Base-by-base conservation (phyloP, 2,329 filamentous ascomycete genomes). In the Pseudomassariella vexata region DNA sequence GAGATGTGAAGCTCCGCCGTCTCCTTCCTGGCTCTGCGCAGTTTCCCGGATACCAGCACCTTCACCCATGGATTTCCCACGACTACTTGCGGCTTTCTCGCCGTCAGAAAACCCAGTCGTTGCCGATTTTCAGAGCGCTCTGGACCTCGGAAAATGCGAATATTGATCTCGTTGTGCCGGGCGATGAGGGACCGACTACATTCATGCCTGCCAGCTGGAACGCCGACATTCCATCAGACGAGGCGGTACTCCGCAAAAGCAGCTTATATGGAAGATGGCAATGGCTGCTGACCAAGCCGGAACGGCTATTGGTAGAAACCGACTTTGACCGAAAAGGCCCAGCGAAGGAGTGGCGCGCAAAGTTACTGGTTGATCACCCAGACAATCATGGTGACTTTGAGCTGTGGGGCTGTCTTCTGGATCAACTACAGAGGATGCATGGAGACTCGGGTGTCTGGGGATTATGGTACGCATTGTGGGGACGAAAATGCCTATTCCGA, bases 381-480 rank as follows among this genome's bases (percentile, higher is more conserved):
- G 41, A 45, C 12, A 41, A 53, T 17, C 38, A 32, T n/a, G 43
- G 42, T 12, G 53, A 56, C 32, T 36, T 56, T 7, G 47, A 44
- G 14, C 35, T 56, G 20, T 56, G 53, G 53, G 39, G 35, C 22
- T 47, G 43, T 24, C 46, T 56, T 11, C 30, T 56, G 15, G 48
- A 56, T 20, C 49, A 49, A 14, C 48, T 55, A 30, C 46, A 44
- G 40, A 49, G 53, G 25, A 37, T 50, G 18, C 48, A 52, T 24
- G 53, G 53, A 7, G 41, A 50, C 15, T 22, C 24, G 3, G 53
- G 53, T 3, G 47, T 50, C 21, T 26, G 26, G 5, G 34, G 42
- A n/a, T 37, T 56, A 18, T 56, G 53, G 53, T 47, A 33, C 22
- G 53, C 42, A 1, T 38, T 56, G 27, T 56, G 53, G 53, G 50